These are phyloP conservation scores for Hanseniaspora nectarophila DNA, from an alignment of 805 yeast species.

Conservation along the genomic window DNA sequence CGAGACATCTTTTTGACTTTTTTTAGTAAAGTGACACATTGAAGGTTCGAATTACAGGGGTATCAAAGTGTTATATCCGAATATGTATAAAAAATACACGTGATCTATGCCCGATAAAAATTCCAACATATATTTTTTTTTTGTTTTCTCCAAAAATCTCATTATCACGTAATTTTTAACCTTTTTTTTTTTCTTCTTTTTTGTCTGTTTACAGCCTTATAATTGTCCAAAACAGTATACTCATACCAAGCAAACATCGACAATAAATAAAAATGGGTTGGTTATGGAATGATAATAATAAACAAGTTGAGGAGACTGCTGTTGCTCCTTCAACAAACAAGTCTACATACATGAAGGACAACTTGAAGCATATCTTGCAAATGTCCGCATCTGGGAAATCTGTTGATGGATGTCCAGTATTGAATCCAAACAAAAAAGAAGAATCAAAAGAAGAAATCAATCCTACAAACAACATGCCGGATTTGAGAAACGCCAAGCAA, in stretches of 20 bases:
- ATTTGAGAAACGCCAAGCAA: constrained; percentile 44
- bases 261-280: constrained; percentile 62
- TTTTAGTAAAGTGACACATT: no score
- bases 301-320: constrained; percentile 16
- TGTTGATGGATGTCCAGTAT: constrained; percentile 14
- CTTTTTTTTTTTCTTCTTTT: not conserved
- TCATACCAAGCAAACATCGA: no score
- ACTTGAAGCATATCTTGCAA: constrained; percentile 15
- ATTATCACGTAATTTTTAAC: no score
- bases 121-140: no score
- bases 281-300: constrained; percentile 59
- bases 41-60: no score
- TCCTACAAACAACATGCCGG: constrained; percentile 86
- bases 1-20: no score
- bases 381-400: constrained; percentile 15
- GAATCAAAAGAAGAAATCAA: constrained; percentile 34
- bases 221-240: no score
- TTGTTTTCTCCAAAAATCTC: no score
- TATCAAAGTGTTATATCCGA: no score
- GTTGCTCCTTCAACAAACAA: constrained; percentile 20
- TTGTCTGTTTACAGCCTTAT: no score
- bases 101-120: no score
- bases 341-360: constrained; percentile 32
- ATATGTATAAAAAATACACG: no score
- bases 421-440: constrained; percentile 2